A percentile compares a stretch with the other conserved stretches of the same genome.
Evolutionary conservation across 495 filamentous ascomycete genomes (phyloP).

Genomic region (Astrothelium macrocarpum): DNA sequence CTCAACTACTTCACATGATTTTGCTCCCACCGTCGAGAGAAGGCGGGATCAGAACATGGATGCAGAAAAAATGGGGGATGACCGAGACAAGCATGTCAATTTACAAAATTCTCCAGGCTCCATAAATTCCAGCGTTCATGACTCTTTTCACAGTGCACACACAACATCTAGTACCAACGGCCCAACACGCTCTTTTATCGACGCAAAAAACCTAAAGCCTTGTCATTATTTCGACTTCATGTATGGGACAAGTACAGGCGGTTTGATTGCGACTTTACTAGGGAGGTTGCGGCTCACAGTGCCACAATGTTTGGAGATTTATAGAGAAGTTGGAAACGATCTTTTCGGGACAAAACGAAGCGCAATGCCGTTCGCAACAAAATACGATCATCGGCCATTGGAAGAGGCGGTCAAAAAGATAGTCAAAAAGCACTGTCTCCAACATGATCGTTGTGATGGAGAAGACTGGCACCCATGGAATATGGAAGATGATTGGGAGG

Average conservation of each 20-base stretch:
- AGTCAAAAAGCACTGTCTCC: constrained; percentile 28
- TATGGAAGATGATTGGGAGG: constrained; percentile 15
- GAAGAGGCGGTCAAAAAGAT: constrained; percentile 36
- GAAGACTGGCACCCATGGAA: constrained; percentile 34
- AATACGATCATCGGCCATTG: constrained; percentile 36
- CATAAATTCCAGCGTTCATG: background rate
- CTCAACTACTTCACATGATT: background rate
- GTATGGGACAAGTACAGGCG: constrained; percentile 36
- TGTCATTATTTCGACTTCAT: constrained; percentile 44
- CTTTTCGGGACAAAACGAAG: constrained; percentile 36
- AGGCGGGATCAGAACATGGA: background rate
- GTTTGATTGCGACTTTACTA: constrained; percentile 47
- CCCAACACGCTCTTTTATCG: constrained; percentile 14
- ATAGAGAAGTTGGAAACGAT: constrained; percentile 36
- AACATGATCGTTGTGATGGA: constrained; percentile 29
- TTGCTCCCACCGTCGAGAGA: background rate
- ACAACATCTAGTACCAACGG: background rate
- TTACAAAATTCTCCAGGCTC: background rate
- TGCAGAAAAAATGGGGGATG: background rate
- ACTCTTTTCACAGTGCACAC: background rate
- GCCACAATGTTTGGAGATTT: constrained; percentile 41
- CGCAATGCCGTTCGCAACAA: constrained; percentile 31
- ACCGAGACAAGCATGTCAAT: background rate
- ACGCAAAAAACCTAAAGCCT: constrained; percentile 32
- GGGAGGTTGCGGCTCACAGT: constrained; percentile 45